Evolutionary conservation across 306 rosid genomes (phyloP), one percentile per base, ranked within the genome.

Genomic region (Begonia loranthoides): DNA sequence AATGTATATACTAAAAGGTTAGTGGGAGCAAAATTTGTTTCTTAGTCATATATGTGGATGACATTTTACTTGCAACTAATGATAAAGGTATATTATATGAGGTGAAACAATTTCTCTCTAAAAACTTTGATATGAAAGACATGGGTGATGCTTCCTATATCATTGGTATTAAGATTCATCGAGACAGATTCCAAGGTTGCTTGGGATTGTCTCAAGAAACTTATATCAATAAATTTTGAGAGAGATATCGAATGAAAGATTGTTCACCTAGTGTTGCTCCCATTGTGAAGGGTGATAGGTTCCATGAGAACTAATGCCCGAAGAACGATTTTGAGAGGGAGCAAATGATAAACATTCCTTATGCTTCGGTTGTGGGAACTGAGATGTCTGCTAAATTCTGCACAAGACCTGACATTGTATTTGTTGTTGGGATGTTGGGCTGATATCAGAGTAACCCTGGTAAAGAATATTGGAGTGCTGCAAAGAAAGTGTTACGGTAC

Each of bases 11-110:
- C 13, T 9, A 16, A 0, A 41, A 56, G 11, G 36, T 1, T 1
- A 56, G 36, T 41, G 16, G 36, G 50, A 56, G 34, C 17, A 56
- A 56, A 3, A 17, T 56, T 9, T 11, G 12, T 43, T 43, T 56
- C 50, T 13, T 56, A 38, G 40, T 56, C 13, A 2, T 41, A 17
- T 41, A 43, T 43, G 60, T 56, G 9, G 10, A 56, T 41, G 12
- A 41, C 11, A 43, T 52, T 52, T 52, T 24, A 15, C 43, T 52
- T 33, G 22, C 16, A 28, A 3, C 11, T 10, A 24, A 9, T 24
- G 7, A 52, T 24, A 0, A 12, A 6, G 11, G 19, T 19, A 24
- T 28, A 28, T 17, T 24, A 7, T 41, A 1, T 28, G 44, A 3
- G 9, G 44, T 52, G 13, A 24, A 12, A 9, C 0, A 52, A 52